These are phyloP conservation scores for Eutrema japonicum DNA, from an alignment of 345 rosid species.

Conservation along the genomic window DNA sequence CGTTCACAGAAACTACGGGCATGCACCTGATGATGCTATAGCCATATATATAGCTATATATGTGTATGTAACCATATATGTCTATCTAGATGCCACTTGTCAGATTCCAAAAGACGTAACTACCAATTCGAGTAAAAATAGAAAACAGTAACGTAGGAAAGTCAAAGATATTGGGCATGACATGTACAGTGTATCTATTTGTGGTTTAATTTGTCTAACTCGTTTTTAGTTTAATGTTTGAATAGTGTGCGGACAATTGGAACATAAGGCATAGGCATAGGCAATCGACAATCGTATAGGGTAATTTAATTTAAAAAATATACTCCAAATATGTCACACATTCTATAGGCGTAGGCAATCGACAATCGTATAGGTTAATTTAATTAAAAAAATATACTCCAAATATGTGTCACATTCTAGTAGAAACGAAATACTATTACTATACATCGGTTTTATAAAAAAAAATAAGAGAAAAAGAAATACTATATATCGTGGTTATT, in stretches of 20 bases:
- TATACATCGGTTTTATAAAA: too few relatives aligned
- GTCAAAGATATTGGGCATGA: slow-evolving; percentile 29
- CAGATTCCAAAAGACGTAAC: slow-evolving; percentile 35
- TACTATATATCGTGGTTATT: not conserved
- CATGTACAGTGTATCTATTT: slow-evolving; percentile 24
- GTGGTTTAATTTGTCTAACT: slow-evolving; percentile 11
- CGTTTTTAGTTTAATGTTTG: not conserved
- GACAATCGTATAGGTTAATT: not conserved
- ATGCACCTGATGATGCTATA: slow-evolving; percentile 30
- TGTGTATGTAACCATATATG: slow-evolving; percentile 7
- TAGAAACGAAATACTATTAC: not conserved
- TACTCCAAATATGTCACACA: slow-evolving; percentile 1
- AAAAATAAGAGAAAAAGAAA: not conserved
- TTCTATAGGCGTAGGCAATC: not conserved
- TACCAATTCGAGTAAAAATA: slow-evolving; percentile 34
- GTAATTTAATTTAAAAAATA: not conserved
- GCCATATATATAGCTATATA: slow-evolving; percentile 8
- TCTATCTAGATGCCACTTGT: slow-evolving; percentile 22
- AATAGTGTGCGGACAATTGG: not conserved
- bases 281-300: not conserved
- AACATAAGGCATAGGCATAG: not conserved
- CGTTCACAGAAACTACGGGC: slow-evolving; percentile 25
- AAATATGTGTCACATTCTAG: not conserved
- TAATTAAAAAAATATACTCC: not conserved
- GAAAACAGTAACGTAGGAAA: slow-evolving; percentile 25